Conservation (phyloP, 352 stramenopile genomes). For the Phytophthora europaea region DNA sequence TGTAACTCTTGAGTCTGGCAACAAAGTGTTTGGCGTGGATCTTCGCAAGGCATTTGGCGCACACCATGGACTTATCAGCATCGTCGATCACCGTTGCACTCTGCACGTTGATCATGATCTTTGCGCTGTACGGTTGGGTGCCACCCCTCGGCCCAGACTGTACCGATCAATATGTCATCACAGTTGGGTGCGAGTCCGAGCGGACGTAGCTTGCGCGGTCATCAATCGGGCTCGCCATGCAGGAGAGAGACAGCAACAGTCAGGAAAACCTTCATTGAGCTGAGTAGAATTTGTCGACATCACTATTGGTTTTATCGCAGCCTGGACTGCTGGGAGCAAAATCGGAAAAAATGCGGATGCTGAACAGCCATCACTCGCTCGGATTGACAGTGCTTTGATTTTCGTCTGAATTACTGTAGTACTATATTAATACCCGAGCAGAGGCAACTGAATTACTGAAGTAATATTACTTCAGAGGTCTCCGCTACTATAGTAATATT, state of each 20-base stretch:
- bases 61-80: constrained; percentile 49
- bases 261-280: neutral
- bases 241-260: neutral
- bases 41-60: constrained; percentile 35
- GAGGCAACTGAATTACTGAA: too few species aligned
- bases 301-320: too few species aligned
- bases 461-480: too few species aligned
- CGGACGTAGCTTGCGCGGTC: too few species aligned
- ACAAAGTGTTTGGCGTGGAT: constrained; percentile 28
- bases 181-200: too few species aligned
- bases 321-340: neutral
- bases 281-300: neutral
- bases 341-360: neutral
- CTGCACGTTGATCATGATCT: constrained; percentile 31
- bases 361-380: neutral
- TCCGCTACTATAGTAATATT: too few species aligned
- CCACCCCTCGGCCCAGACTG: too few species aligned
- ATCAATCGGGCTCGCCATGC: neutral
- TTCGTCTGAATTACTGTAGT: too few species aligned
- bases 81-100: constrained; percentile 24
- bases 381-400: too few species aligned
- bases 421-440: too few species aligned
- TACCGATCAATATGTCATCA: too few species aligned
- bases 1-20: too few species aligned
- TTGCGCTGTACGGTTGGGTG: constrained; percentile 30